Evolutionary conservation across 225 moss, liverwort and hornwort genomes (phyloP), one percentile per base, ranked within the genome.

Genomic region (Ulota crispa): DNA sequence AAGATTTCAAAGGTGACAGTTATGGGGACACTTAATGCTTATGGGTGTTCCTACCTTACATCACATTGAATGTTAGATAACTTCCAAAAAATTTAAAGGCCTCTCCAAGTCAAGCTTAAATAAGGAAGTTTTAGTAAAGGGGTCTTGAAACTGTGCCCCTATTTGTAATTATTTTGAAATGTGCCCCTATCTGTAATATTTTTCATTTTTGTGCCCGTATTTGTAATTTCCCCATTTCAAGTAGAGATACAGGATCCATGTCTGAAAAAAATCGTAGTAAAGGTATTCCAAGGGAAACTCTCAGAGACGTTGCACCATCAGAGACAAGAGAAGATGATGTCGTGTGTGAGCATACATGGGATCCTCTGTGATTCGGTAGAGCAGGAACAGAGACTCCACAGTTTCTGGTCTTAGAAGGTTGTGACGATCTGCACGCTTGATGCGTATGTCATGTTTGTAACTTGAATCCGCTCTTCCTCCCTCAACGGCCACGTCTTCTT

Each of bases 381-480:
- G 91, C 47, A 93, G 81, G 76, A 99, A 96, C 23, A 99, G 78
- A 5, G 99, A 99, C 83, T 99, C 99, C 63, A 93, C 94, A 64
- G 94, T 99, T 87, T 99, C 99, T 72, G 99, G 99, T 59, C 96
- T 92, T 31, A 99, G 89, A 31, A 99, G 88, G 81, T 96, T 99
- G 88, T 99, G 99, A 39, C 93, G 93, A 83, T 99, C 99, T 63
- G 87, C 81, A 56, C 77, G 87, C 80, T 94, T 94, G 78, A 99
- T 93, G 71, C 87, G 85, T 57, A 99, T 92, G 66, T 99, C 96
- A 70, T 92, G 86, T 80, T 80, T 82, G 75, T 86, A 94, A 20
- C 76, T 43, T 28, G 94, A 86, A 81, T 88, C 88, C 55, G 76
- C 76, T 80, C 45, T 92, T 50, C 95, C 99, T 82, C 94, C 96